Evolutionary conservation across 805 yeast species (phyloP).

Genomic region (Groenewaldozyma tartarivorans): DNA sequence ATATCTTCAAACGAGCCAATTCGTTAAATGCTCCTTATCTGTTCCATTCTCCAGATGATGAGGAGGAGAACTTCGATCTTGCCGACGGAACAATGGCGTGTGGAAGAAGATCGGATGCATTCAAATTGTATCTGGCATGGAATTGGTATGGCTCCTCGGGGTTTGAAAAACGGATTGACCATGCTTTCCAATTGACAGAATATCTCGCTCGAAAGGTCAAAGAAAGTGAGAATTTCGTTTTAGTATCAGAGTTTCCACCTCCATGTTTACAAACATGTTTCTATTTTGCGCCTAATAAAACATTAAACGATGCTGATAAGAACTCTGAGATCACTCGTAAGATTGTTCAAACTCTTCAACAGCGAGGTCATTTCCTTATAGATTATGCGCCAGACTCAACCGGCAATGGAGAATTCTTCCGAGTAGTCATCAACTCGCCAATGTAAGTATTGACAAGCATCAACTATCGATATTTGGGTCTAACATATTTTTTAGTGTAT

Average conservation of each 20-base stretch:
- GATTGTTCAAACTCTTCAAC: slow-evolving; percentile 53
- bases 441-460: slow-evolving; percentile 16
- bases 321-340: slow-evolving; percentile 50
- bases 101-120: slow-evolving; percentile 75
- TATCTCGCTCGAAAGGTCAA: slow-evolving; percentile 45
- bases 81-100: slow-evolving; percentile 93
- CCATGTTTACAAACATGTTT: slow-evolving; percentile 82
- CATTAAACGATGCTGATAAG: slow-evolving; percentile 24
- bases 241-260: slow-evolving; percentile 51
- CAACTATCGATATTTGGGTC: not conserved
- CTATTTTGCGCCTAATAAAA: slow-evolving; percentile 40
- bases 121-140: slow-evolving; percentile 75
- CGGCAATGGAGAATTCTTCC: slow-evolving; percentile 66
- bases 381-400: slow-evolving; percentile 63
- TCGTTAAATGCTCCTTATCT: slow-evolving; percentile 73
- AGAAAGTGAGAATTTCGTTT: slow-evolving; percentile 36
- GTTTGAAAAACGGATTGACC: slow-evolving; percentile 56
- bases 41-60: slow-evolving; percentile 52
- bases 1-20: slow-evolving; percentile 59
- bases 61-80: slow-evolving; percentile 50
- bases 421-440: slow-evolving; percentile 78
- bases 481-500: slow-evolving; percentile 23
- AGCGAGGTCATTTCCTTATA: slow-evolving; percentile 56
- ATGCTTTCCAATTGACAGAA: slow-evolving; percentile 57
- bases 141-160: slow-evolving; percentile 66